These are phyloP conservation scores for Abelmoschus esculentus DNA, from an alignment of 345 rosid genomes.

Conservation along the genomic window DNA sequence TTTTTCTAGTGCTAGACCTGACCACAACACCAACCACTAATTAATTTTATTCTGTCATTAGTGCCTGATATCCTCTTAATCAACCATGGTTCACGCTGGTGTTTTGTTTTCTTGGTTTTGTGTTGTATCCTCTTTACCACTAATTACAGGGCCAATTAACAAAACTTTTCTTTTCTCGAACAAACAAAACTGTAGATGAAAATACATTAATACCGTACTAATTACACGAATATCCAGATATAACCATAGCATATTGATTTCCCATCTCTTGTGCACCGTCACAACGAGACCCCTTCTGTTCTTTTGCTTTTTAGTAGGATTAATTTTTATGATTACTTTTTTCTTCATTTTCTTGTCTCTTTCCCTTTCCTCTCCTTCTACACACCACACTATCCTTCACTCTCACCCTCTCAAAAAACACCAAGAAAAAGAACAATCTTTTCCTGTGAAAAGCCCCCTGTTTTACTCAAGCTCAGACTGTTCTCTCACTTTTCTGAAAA, in stretches of 20 bases:
- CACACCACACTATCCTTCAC: conserved; percentile 1
- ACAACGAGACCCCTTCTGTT: conserved; percentile 1
- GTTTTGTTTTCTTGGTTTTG: too few species aligned
- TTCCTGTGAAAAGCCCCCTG: not conserved
- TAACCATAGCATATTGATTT: not conserved
- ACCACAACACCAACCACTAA: not conserved
- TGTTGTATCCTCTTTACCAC: too few species aligned
- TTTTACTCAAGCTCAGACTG: not conserved
- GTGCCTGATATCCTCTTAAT: not conserved
- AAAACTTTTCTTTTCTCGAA: too few species aligned
- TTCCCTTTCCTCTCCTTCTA: not conserved
- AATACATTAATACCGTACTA: not conserved
- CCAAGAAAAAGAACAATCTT: not conserved
- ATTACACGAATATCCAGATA: not conserved
- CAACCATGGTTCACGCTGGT: not conserved
- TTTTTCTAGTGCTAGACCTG: not conserved
- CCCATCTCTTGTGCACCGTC: not conserved
- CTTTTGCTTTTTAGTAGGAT: not conserved
- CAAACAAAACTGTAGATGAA: not conserved
- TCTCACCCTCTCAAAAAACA: not conserved
- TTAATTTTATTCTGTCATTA: not conserved
- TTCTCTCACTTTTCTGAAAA: conserved; percentile 3
- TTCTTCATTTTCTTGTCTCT: not conserved
- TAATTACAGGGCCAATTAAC: too few species aligned
- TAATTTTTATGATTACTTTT: conserved; percentile 4